Evolutionary conservation across 225 moss, liverwort and hornwort genomes (phyloP), one percentile per base, ranked within the genome.

Genomic region (Asterella californica): DNA sequence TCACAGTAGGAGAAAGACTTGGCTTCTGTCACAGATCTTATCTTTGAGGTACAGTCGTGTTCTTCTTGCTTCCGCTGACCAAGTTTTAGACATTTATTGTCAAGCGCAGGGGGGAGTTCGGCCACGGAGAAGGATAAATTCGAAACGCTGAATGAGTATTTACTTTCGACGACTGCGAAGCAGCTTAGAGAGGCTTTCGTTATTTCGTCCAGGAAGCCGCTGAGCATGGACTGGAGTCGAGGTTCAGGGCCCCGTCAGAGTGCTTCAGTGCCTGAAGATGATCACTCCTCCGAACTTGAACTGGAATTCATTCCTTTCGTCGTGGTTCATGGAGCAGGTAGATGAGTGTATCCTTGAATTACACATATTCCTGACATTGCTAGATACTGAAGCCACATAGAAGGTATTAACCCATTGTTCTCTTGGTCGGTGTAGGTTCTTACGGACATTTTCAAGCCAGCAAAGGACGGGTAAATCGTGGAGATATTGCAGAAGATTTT

Each of bases 371-470:
- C 47, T 54, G 37, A 47, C 49, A 46, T 49, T 30, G 8, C 19
- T 70, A 11, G 62, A 37, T 46, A 14, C 53, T 33, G 42, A 46
- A 47, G 14, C n/a, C 2, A 25, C 17, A 70, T 45, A 24, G 46
- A 47, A 82, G 27, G 29, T 42, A 67, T 34, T 67, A 36, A 67
- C 36, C n/a, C 34, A 19, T 17, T 72, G 46, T 24, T 62, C 33
- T 29, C 52, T 32, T 78, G 48, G 54, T 83, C 64, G 75, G 80
- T 80, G 81, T 76, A 96, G 96, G 97, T 83, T 97, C 97, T 4
- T 97, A 86, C 85, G 94, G 97, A 37, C 94, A 97, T 79, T 97
- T 94, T 75, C 97, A 97, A 85, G 97, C 97, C 75, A 94, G 93
- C 86, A 93, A 87, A 86, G 92, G 93, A 30, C 91, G 91, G 79